Base-by-base conservation (phyloP, 352 stramenopile genomes). In the Pythium utonaiense region DNA sequence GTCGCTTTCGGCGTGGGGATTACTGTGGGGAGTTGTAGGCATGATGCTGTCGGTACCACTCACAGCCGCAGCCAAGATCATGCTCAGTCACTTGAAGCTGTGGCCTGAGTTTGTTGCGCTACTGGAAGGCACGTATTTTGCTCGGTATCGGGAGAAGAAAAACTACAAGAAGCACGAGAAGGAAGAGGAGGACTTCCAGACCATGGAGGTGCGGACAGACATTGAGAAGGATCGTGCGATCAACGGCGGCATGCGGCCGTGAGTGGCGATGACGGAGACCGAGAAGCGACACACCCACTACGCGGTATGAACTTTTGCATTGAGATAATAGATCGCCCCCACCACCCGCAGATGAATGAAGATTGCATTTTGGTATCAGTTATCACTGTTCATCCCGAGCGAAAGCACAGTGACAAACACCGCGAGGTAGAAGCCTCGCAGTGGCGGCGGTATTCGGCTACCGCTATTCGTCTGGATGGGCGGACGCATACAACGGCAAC, bases 1-100 rank as follows among this genome's bases (percentile, higher is more conserved):
- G 30, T 92, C 80, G 47, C 80, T 95, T 21, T 95, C 86, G n/a
- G 86, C 83, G 9, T 95, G 86, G 86, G 86, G 86, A 1, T 59
- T 95, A 50, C 66, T 95, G 6, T 95, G 86, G 86, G 84, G 86
- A 22, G 78, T 93, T 34, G 86, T 95, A 21, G 86, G 86, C 52
- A 95, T 95, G 86, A 95, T 95, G 86, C 76, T 95, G 28, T 93
- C 83, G 6, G 86, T 95, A 17, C 86, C 86, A 22, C 78, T 95
- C 13, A 95, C 86, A 13, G 86, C 86, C 2, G 81, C 83, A 10
- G 78, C 84, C 21, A 95, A 95, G 68, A 95, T 95, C 63, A 95
- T 91, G 82, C 73, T 93, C 38, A 91, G 80, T 27, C 83, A 95
- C 47, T 64, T 95, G 9, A 88, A 88, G 45, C 71, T 95, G 21